A percentile compares a stretch with the other conserved stretches of the same genome.
phyloP scores from a whole-genome alignment of 176 grass and related monocot genomes.

The Elymus sibiricus region DNA sequence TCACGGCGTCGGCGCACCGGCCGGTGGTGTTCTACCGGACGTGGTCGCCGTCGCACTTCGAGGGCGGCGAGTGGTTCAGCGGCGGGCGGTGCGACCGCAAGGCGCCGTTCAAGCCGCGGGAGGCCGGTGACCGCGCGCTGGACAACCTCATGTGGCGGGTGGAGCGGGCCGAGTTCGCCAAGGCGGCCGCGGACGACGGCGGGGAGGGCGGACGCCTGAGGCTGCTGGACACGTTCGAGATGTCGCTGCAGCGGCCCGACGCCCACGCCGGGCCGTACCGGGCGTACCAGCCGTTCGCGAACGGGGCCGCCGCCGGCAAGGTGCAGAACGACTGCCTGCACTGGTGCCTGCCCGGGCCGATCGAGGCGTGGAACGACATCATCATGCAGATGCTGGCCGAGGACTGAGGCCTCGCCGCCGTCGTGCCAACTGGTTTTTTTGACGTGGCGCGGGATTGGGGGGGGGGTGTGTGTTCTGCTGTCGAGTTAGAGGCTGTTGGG shows the following conservation, averaged over 20 bases:
- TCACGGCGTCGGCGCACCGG: conserved; percentile 51
- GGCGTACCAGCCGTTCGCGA: conserved; percentile 55
- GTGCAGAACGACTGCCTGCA: conserved; percentile 90
- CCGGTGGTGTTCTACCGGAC: conserved; percentile 70
- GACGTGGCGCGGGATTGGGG: not conserved
- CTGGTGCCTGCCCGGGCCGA: conserved; percentile 83
- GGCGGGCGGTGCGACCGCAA: conserved; percentile 72
- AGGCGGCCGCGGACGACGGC: not conserved
- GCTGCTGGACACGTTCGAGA: conserved; percentile 65
- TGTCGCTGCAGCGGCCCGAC: conserved; percentile 74
- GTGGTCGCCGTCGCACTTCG: conserved; percentile 79
- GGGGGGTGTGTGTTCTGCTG: not conserved
- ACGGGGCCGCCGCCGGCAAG: not conserved
- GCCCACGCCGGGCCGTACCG: conserved; percentile 74
- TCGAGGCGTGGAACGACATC: conserved; percentile 86
- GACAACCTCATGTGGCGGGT: conserved; percentile 65
- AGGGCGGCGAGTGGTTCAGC: conserved; percentile 72
- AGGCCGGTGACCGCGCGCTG: conserved; percentile 27
- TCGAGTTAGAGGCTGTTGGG: not conserved
- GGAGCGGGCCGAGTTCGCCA: conserved; percentile 67
- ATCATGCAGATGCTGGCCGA: conserved; percentile 57
- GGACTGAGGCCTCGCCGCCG: not conserved
- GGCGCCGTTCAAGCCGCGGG: conserved; percentile 48
- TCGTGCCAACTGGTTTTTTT: not conserved
- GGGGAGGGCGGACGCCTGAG: conserved; percentile 29